phyloP scores from a whole-genome alignment of 2,329 filamentous ascomycete genomes.

The Penicillium sp. region DNA sequence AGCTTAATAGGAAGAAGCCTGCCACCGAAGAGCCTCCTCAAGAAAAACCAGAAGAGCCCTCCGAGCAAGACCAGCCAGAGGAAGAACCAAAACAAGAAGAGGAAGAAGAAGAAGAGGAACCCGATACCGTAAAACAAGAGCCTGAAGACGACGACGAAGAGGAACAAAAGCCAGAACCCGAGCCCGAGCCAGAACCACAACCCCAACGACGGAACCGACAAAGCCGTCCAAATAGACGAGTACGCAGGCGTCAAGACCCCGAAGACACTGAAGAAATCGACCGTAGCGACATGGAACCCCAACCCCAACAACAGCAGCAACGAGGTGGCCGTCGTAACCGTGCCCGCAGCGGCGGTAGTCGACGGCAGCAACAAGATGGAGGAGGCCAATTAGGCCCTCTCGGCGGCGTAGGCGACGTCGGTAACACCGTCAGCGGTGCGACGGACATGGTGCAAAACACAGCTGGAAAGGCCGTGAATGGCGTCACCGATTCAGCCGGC shows the following conservation, averaged over 20 bases:
- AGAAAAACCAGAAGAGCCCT: constrained; percentile 7
- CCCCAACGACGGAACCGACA: constrained; percentile 14
- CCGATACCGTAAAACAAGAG: constrained; percentile 18
- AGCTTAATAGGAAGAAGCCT: constrained; percentile 29
- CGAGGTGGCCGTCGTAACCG: constrained; percentile 52
- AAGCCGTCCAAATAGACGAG: constrained; percentile 17
- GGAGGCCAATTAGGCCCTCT: constrained; percentile 39
- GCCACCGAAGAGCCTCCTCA: constrained; percentile 22
- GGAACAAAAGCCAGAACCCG: constrained; percentile 33
- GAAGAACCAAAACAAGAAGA: not conserved
- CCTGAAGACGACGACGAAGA: constrained; percentile 7
- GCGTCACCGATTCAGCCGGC: constrained; percentile 36
- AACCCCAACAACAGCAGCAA: constrained; percentile 40
- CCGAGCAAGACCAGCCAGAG: constrained; percentile 1
- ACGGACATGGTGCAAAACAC: constrained; percentile 52
- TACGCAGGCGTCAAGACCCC: constrained; percentile 34
- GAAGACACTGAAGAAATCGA: constrained; percentile 27
- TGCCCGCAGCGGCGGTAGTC: constrained; percentile 51
- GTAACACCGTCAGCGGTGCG: constrained; percentile 50
- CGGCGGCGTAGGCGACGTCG: constrained; percentile 54
- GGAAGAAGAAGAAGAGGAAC: constrained; percentile 25
- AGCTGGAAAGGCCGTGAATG: constrained; percentile 44
- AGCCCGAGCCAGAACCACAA: constrained; percentile 45
- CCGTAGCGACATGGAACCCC: constrained; percentile 49
- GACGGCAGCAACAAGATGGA: constrained; percentile 39